A percentile compares a stretch with the other conserved stretches of the same genome.
Conservation (phyloP, 2,329 filamentous ascomycete species). For the Penicillium sp. region DNA sequence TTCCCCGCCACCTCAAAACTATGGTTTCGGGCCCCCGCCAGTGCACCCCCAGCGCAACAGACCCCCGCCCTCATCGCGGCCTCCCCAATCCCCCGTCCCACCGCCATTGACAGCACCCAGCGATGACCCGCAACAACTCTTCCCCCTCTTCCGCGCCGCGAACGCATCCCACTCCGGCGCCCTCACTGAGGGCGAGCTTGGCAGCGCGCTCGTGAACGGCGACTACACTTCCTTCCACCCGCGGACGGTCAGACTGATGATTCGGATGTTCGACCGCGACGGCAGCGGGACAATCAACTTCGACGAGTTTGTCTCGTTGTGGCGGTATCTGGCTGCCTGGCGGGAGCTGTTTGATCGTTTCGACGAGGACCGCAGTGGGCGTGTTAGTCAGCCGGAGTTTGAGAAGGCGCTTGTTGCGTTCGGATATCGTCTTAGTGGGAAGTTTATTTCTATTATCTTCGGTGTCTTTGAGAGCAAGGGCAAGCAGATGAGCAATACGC, state of each 20-base stretch:
- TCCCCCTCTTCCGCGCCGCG: conserved; percentile 84
- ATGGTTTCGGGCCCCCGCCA: conserved; percentile 52
- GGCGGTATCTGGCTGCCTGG: conserved; percentile 95
- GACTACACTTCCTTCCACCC: conserved; percentile 93
- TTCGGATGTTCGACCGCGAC: conserved; percentile 97
- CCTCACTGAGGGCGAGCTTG: conserved; percentile 81
- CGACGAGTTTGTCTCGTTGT: conserved; percentile 92
- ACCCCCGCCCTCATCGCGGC: conserved; percentile 58
- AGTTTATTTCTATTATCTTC: conserved; percentile 83
- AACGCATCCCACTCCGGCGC: conserved; percentile 76
- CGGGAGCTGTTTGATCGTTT: conserved; percentile 92
- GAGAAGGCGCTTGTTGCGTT: conserved; percentile 87
- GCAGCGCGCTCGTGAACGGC: conserved; percentile 88
- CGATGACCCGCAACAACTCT: conserved; percentile 60
- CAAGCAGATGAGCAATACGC: conserved; percentile 40
- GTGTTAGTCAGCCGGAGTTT: conserved; percentile 83
- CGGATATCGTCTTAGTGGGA: conserved; percentile 81
- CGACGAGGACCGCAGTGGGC: conserved; percentile 80
- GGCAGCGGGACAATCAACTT: conserved; percentile 86
- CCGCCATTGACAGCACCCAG: conserved; percentile 49
- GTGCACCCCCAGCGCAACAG: conserved; percentile 53
- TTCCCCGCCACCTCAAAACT: conserved; percentile 46
- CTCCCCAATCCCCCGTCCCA: conserved; percentile 64
- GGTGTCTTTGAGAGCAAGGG: conserved; percentile 72
- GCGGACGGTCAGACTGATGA: conserved; percentile 98